Percentiles rank a stretch among this genome's conserved stretches.
phyloP scores from a whole-genome alignment of 345 rosid genomes.

The Cardamine resedifolia region DNA sequence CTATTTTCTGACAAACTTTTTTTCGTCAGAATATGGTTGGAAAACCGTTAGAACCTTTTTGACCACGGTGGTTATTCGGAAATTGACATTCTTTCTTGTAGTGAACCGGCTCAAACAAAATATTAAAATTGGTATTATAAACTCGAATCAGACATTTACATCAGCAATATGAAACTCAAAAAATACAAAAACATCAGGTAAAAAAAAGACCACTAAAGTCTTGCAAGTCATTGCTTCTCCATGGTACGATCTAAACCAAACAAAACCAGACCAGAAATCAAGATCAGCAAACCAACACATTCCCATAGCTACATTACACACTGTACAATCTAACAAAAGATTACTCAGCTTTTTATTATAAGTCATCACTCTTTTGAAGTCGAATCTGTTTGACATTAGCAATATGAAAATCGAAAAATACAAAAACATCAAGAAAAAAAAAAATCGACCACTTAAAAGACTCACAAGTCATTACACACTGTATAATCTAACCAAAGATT shows the following conservation, averaged over 20 bases:
- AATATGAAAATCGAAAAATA: conserved; percentile 13
- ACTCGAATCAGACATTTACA: conserved; percentile 27
- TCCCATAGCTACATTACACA: conserved; percentile 14
- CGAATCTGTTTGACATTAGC: conserved; percentile 20
- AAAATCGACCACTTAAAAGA: conserved; percentile 9
- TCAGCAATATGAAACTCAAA: conserved; percentile 1
- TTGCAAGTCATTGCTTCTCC: conserved; percentile 11
- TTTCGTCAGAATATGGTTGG: too few species aligned
- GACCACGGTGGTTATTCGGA: too few species aligned
- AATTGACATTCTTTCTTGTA: too few species aligned
- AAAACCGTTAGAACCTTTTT: too few species aligned
- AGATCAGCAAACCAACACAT: conserved; percentile 30
- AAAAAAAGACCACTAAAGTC: conserved; percentile 6
- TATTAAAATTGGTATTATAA: conserved; percentile 16
- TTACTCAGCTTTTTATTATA: conserved; percentile 6
- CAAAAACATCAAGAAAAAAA: conserved; percentile 18
- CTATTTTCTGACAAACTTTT: too few species aligned
- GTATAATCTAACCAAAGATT: too few species aligned
- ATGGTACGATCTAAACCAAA: conserved; percentile 25
- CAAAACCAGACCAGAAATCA: conserved; percentile 24
- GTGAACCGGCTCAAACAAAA: neutral
- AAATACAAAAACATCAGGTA: conserved; percentile 20
- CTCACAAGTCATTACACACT: too few species aligned
- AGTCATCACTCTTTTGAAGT: conserved; percentile 31
- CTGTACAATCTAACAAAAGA: conserved; percentile 35